phyloP scores from a whole-genome alignment of 1,284 basidiomycete species.

The Pseudomicrostroma phylloplanum region DNA sequence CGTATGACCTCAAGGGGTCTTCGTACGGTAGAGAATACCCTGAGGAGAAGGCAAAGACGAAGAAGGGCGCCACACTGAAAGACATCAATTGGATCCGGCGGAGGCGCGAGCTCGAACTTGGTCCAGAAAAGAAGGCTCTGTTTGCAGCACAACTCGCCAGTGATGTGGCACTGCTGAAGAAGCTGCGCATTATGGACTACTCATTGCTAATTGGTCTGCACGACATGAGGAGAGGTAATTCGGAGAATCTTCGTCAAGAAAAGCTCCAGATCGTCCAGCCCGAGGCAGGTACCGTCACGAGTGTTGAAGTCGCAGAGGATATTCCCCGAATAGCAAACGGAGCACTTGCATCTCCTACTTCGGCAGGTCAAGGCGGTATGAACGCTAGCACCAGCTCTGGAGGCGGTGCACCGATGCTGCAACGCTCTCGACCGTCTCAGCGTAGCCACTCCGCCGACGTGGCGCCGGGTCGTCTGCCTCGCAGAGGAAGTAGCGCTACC shows the following conservation, averaged over 20 bases:
- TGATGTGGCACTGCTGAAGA: constrained; percentile 77
- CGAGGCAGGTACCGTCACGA: constrained; percentile 9
- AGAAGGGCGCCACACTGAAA: constrained; percentile 83
- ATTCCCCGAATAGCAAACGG: constrained; percentile 39
- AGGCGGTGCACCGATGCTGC: neutral
- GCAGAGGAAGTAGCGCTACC: constrained; percentile 1
- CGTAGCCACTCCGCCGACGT: neutral
- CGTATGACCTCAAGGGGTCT: constrained; percentile 92
- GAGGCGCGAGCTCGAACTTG: constrained; percentile 70
- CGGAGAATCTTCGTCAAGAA: constrained; percentile 80
- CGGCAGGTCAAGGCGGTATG: neutral
- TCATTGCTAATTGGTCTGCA: constrained; percentile 89
- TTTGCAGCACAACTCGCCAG: constrained; percentile 81
- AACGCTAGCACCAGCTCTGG: neutral
- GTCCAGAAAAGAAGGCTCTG: constrained; percentile 85
- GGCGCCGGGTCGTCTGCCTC: neutral
- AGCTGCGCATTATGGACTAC: constrained; percentile 90
- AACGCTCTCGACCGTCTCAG: neutral
- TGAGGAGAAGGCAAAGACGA: constrained; percentile 72
- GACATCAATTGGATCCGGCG: constrained; percentile 94
- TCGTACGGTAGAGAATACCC: constrained; percentile 82
- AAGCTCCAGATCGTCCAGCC: constrained; percentile 88
- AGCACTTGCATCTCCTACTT: neutral
- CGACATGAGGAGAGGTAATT: constrained; percentile 80
- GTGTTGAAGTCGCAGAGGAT: constrained; percentile 26